Evolutionary conservation across 2,329 filamentous ascomycete species (phyloP), one percentile per base, ranked within the genome.

Genomic region (Mycosphaerella arachidis): DNA sequence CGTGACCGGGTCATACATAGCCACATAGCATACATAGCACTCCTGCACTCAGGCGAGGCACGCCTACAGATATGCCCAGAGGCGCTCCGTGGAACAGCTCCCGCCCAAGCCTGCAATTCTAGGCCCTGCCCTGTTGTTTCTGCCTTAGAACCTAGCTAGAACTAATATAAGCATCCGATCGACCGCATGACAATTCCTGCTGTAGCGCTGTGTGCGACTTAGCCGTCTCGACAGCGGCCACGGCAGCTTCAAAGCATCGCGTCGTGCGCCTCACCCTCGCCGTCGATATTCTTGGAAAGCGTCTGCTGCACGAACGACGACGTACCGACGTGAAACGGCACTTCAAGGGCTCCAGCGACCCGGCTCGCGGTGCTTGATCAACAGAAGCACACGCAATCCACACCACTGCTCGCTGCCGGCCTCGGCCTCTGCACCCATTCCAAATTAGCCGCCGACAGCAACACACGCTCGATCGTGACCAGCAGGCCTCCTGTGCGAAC

Each of bases 371-470:
- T n/a, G 5, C 40, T n/a, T n/a, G 40, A n/a, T n/a, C 16, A 1
- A 40, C 37, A 13, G 37, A 13, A 40, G 12, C 37, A n/a, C 5
- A 35, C 31, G 31, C 31, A 35, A 35, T 35, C 31, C 31, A 35
- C 12, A 10, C 12, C 30, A 50, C 48, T 12, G 48, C 24, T 18
- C 48, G 18, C 48, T 35, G 31, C 31, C 31, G 8, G 31, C 31
- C 12, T 24, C 24, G 40, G 13, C 40, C 40, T 29, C 24, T 20
- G 37, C 40, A 29, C 12, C 35, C 55, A 63, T 63, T 60, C 48
- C 58, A 65, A 59, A 63, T 65, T 30, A 30, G 57, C 58, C 53
- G 46, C 40, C 48, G 50, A 52, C 52, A 40, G 55, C 40, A 48
- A 45, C 56, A 54, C 52, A 60, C 60, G 55, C 50, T 53, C 55